Evolutionary conservation across 1,139 yeast genomes (phyloP).

Genomic region (Suhomyces coccinellae): DNA sequence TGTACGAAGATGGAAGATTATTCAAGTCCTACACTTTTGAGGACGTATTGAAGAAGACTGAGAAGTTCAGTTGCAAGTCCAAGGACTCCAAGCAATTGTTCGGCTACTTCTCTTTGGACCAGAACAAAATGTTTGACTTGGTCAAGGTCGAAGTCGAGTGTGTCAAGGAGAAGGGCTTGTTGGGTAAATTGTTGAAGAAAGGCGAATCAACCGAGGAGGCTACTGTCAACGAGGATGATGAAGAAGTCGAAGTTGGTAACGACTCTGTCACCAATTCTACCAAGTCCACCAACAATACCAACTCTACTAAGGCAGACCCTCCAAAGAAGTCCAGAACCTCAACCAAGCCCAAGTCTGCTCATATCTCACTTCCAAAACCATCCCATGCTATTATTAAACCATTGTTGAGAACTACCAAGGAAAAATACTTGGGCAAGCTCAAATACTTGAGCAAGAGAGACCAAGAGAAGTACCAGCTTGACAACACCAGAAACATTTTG

Average conservation of each 20-base stretch:
- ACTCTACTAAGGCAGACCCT: slow-evolving; percentile 16
- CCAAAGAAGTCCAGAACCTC: slow-evolving; percentile 20
- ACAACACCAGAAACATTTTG: slow-evolving; percentile 52
- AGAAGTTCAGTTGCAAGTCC: slow-evolving; percentile 47
- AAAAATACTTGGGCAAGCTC: slow-evolving; percentile 28
- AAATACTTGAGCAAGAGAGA: slow-evolving; percentile 45
- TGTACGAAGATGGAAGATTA: slow-evolving; percentile 57
- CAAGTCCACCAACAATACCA: not conserved
- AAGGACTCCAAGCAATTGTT: slow-evolving; percentile 33
- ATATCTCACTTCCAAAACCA: slow-evolving; percentile 30
- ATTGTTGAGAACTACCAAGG: slow-evolving; percentile 41
- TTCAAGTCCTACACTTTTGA: slow-evolving; percentile 39
- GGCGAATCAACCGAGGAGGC: slow-evolving; percentile 18
- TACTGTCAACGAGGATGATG: slow-evolving; percentile 16
- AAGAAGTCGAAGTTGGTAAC: not conserved
- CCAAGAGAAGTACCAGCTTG: slow-evolving; percentile 44
- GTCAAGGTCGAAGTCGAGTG: slow-evolving; percentile 46
- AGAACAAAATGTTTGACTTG: slow-evolving; percentile 52
- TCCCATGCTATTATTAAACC: slow-evolving; percentile 47
- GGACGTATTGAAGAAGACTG: slow-evolving; percentile 35
- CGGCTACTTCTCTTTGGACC: slow-evolving; percentile 48
- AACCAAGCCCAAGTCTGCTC: slow-evolving; percentile 16
- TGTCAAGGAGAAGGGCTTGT: slow-evolving; percentile 26
- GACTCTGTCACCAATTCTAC: slow-evolving; percentile 12
- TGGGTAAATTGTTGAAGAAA: slow-evolving; percentile 30